A percentile compares a stretch with the other conserved stretches of the same genome.
phyloP scores from a whole-genome alignment of 768 basidiomycete species.

The Suillus bovinus region DNA sequence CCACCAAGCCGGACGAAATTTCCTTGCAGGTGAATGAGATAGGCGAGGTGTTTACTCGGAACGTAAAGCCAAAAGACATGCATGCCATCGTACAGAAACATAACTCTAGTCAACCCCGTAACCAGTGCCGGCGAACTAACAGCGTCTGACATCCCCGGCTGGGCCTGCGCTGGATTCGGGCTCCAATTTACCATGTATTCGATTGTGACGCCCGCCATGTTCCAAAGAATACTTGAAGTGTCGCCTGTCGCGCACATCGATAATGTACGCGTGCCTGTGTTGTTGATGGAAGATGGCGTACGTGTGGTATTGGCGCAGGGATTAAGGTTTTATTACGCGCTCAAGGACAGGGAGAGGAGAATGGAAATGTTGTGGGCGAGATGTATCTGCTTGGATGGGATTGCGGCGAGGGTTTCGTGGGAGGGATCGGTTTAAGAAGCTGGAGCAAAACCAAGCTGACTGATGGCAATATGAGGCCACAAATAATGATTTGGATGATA shows the following conservation, averaged over 20 bases:
- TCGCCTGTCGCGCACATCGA: slow-evolving; percentile 61
- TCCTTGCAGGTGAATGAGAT: no score
- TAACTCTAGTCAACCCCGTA: slow-evolving; percentile 77
- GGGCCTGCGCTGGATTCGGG: slow-evolving; percentile 49
- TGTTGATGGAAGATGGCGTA: slow-evolving; percentile 56
- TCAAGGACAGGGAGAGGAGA: slow-evolving; percentile 46
- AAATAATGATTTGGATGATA: slow-evolving; percentile 43
- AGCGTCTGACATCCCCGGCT: slow-evolving; percentile 68
- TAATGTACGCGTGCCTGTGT: slow-evolving; percentile 50
- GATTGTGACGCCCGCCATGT: slow-evolving; percentile 47
- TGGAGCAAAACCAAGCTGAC: background rate
- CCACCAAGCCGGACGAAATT: no score
- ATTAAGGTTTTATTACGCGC: slow-evolving; percentile 61
- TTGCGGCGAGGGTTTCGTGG: slow-evolving; percentile 50
- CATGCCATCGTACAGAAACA: no score
- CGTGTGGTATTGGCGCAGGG: slow-evolving; percentile 66
- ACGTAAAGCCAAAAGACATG: no score
- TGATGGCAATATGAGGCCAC: slow-evolving; percentile 32
- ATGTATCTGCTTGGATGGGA: slow-evolving; percentile 65
- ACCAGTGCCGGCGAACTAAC: slow-evolving; percentile 58
- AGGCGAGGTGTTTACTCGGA: no score
- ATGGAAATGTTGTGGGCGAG: slow-evolving; percentile 63
- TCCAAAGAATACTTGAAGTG: slow-evolving; percentile 41
- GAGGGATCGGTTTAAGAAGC: slow-evolving; percentile 47
- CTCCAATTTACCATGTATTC: slow-evolving; percentile 34